Evolutionary conservation across 2,329 filamentous ascomycete genomes (phyloP), one percentile per base, ranked within the genome.

Genomic region (Penicillium sp.): DNA sequence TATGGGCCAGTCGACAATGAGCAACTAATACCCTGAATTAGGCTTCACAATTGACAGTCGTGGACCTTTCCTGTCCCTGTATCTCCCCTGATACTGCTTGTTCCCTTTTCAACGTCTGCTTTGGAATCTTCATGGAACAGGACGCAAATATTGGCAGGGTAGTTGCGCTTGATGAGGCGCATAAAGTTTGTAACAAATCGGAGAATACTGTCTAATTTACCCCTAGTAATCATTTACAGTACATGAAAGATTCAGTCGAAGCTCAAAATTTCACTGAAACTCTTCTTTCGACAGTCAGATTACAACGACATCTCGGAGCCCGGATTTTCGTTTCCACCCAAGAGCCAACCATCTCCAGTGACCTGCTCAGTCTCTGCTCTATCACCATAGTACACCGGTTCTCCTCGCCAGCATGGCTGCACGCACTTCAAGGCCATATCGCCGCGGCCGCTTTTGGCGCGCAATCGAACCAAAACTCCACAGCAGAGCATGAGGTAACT

Each of bases 331-430:
- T 93, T 29, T 86, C 88, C 0, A 93, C 89, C 0, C 89, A 94
- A 66, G 89, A 93, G 64, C 89, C 89, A 0, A 90, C 87, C 0
- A 79, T 92, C 4, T 87, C 86, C 0, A 83, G 85, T 0, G 79
- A 81, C 15, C 79, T 94, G 0, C 78, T 93, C 0, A 88, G 90
- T 51, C 76, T 93, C 0, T 91, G 86, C 69, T 86, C 84, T 1
- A 75, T 89, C n/a, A 88, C 85, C 0, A 79, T 92, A 15, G 84
- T 92, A 0, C 89, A 92, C 65, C 81, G 86, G 0, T 92, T 92
- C 69, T 85, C 79, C 0, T 86, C 82, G 0, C 87, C 87, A 0
- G 79, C 80, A 1, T 90, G 87, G 88, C 79, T 85, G 26, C 65
- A 67, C 0, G 75, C 76, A 0, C 71, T 84, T 6, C 65, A 68